phyloP scores from a whole-genome alignment of 2,329 filamentous ascomycete species.

The Lecanicillium sp. region DNA sequence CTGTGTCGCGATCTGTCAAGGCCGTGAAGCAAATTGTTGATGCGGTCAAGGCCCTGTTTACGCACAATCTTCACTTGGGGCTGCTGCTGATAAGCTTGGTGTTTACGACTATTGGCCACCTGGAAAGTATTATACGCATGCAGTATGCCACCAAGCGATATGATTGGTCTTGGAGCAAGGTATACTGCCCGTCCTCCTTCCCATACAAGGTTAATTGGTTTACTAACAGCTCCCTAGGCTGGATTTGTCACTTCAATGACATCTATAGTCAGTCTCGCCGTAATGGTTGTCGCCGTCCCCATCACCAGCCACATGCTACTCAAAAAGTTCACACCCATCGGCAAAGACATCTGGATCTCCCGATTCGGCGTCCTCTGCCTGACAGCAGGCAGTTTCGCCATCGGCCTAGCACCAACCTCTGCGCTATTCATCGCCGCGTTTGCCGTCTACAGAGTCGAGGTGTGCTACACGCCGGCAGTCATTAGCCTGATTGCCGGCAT shows the following conservation, averaged over 20 bases:
- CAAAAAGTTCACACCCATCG: slow-evolving; percentile 1
- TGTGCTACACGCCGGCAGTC: slow-evolving; percentile 5
- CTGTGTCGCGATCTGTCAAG: too few relatives aligned
- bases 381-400: slow-evolving; percentile 1
- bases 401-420: slow-evolving; percentile 1
- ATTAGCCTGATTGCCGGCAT: slow-evolving; percentile 4
- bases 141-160: slow-evolving; percentile 7
- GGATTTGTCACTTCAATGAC: slow-evolving; percentile 5
- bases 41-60: not conserved
- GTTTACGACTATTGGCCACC: slow-evolving; percentile 3
- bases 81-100: slow-evolving; percentile 4
- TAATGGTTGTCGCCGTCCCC: slow-evolving; percentile 2
- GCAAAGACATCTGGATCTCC: slow-evolving; percentile 6
- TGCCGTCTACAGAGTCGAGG: slow-evolving; percentile 4
- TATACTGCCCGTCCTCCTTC: not conserved
- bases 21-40: not conserved
- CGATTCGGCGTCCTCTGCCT: slow-evolving; percentile 3
- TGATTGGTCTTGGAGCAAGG: slow-evolving; percentile 7
- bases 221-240: not conserved
- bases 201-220: too few relatives aligned
- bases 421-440: slow-evolving; percentile 3
- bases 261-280: not conserved
- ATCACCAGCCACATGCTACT: slow-evolving; percentile 1
- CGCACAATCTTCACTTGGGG: not conserved
- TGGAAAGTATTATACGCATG: slow-evolving; percentile 1